These are phyloP conservation scores for Ilyonectria robusta DNA, from an alignment of 2,329 filamentous ascomycete species.

Conservation along the genomic window DNA sequence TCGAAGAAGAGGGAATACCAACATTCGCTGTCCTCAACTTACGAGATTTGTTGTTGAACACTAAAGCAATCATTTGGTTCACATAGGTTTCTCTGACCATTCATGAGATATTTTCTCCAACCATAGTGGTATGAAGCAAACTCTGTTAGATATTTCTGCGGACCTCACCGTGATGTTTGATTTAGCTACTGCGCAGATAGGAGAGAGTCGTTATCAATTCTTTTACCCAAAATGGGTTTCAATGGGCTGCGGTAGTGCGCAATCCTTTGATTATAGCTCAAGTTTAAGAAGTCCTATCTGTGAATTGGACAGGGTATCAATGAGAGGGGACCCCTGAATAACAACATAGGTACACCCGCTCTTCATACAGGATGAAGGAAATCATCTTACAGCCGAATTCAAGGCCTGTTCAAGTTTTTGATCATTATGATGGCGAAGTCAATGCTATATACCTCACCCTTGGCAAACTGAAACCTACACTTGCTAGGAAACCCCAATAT, in stretches of 20 bases:
- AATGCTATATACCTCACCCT: constrained; percentile 32
- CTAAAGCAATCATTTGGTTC: constrained; percentile 23
- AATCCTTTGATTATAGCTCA: constrained; percentile 19
- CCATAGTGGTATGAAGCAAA: constrained; percentile 16
- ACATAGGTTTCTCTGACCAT: constrained; percentile 31
- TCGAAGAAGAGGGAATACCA: no score
- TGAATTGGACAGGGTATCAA: constrained; percentile 19
- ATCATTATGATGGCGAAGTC: neutral
- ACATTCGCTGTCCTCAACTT: no score
- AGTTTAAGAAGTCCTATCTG: constrained; percentile 29
- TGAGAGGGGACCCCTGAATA: neutral
- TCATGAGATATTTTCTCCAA: neutral
- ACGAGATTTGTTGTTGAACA: no score
- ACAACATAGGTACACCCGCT: neutral
- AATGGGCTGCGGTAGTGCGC: neutral
- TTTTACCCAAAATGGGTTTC: constrained; percentile 15
- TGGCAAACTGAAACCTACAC: neutral
- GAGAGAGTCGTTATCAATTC: neutral
- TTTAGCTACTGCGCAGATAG: constrained; percentile 22
- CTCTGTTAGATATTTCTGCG: constrained; percentile 9
- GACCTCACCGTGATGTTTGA: constrained; percentile 31
- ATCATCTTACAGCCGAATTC: neutral
- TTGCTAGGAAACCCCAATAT: neutral
- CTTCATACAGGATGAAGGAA: constrained; percentile 34
- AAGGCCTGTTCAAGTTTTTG: neutral